These are phyloP conservation scores for Penicillium cosmopolitanum DNA, from an alignment of 495 filamentous ascomycete species.

Conservation along the genomic window DNA sequence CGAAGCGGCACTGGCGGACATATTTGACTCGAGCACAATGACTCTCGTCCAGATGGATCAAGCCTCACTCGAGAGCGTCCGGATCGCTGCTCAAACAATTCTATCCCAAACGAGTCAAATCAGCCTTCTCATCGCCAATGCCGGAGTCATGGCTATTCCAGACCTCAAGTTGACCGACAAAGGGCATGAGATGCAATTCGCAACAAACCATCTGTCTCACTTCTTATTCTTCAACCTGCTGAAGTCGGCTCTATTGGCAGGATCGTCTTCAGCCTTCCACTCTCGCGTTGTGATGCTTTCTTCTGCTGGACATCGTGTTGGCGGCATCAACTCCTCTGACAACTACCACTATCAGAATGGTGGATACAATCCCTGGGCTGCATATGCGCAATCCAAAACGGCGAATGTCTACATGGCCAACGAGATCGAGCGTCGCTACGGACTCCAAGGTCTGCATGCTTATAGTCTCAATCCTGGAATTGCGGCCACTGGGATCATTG, in stretches of 20 bases:
- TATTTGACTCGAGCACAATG: conserved; percentile 34
- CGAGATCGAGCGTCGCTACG: conserved; percentile 50
- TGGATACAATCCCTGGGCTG: conserved; percentile 38
- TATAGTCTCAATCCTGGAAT: conserved; percentile 46
- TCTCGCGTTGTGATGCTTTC: conserved; percentile 50
- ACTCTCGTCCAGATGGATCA: conserved; percentile 43
- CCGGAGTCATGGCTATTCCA: conserved; percentile 51
- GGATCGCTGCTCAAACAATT: conserved; percentile 41
- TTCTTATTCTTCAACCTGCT: conserved; percentile 56
- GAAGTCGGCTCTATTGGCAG: conserved; percentile 44
- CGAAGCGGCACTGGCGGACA: conserved; percentile 31
- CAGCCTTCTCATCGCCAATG: conserved; percentile 54
- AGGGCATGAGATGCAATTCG: conserved; percentile 53
- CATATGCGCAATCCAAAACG: conserved; percentile 44
- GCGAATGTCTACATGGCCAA: conserved; percentile 49
- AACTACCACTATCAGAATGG: conserved; percentile 35
- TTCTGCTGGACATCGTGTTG: conserved; percentile 39
- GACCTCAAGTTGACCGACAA: conserved; percentile 40
- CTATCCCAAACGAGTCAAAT: conserved; percentile 43
- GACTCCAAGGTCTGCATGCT: conserved; percentile 41
- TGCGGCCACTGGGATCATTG: conserved; percentile 30
- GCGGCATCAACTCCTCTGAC: conserved; percentile 23
- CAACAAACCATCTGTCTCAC: conserved; percentile 54
- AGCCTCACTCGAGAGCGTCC: conserved; percentile 45
- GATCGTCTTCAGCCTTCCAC: conserved; percentile 39